Evolutionary conservation across 2,329 filamentous ascomycete genomes (phyloP).

Genomic region (Eurotiales sp.): DNA sequence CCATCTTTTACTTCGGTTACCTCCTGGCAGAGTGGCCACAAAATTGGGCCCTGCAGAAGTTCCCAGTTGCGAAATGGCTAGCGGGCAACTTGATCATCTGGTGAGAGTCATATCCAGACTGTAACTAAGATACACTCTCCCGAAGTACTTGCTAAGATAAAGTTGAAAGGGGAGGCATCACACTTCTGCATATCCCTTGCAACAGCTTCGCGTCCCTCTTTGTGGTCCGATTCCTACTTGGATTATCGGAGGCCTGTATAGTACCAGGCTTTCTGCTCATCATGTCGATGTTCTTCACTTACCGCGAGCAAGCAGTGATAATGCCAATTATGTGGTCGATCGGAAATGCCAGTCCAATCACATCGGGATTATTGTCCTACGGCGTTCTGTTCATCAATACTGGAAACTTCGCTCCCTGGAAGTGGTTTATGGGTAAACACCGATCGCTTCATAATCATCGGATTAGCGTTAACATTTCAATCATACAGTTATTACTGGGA

Average conservation of each 20-base stretch:
- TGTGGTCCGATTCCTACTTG: slow-evolving; percentile 49
- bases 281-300: slow-evolving; percentile 39
- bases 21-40: slow-evolving; percentile 12
- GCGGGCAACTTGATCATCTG: slow-evolving; percentile 11
- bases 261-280: slow-evolving; percentile 46
- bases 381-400: slow-evolving; percentile 41
- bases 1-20: slow-evolving; percentile 14
- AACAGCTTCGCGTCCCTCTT: slow-evolving; percentile 48
- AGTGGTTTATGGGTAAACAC: slow-evolving; percentile 36
- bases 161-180: slow-evolving; percentile 6
- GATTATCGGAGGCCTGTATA: slow-evolving; percentile 51
- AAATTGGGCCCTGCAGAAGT: slow-evolving; percentile 12
- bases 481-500: slow-evolving; percentile 4
- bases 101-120: not conserved
- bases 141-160: not conserved
- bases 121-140: not conserved
- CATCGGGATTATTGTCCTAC: slow-evolving; percentile 39
- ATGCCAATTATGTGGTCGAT: slow-evolving; percentile 39
- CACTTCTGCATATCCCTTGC: slow-evolving; percentile 40
- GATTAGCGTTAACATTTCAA: not conserved
- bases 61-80: slow-evolving; percentile 12
- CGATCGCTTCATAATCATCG: too few species aligned
- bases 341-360: slow-evolving; percentile 38
- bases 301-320: slow-evolving; percentile 29
- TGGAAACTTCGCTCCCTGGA: slow-evolving; percentile 35